These are phyloP conservation scores for Kurtzmaniella quercitrusa DNA, from an alignment of 1,139 yeast species.

Conservation along the genomic window DNA sequence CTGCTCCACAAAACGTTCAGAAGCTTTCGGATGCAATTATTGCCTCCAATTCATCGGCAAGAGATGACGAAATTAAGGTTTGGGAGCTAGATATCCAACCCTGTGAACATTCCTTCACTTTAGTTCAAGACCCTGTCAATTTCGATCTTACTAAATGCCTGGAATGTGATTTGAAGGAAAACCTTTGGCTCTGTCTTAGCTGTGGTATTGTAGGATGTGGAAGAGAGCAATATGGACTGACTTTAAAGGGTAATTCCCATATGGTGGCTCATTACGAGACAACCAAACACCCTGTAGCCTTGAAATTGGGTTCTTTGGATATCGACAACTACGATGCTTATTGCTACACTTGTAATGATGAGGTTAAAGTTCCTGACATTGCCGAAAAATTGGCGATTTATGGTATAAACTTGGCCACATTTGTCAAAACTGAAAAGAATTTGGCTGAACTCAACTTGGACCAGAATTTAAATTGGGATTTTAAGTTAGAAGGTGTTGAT, in stretches of 20 bases:
- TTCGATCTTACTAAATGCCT: slow-evolving; percentile 49
- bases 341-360: slow-evolving; percentile 88
- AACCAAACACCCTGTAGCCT: slow-evolving; percentile 69
- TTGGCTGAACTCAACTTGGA: slow-evolving; percentile 86
- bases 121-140: slow-evolving; percentile 21
- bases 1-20: slow-evolving; percentile 20
- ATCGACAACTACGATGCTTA: slow-evolving; percentile 62
- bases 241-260: slow-evolving; percentile 89
- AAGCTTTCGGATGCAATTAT: slow-evolving; percentile 47
- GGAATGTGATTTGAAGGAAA: slow-evolving; percentile 59
- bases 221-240: slow-evolving; percentile 80
- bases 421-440: slow-evolving; percentile 74
- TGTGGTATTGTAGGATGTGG: slow-evolving; percentile 94
- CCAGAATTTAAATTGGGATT: slow-evolving; percentile 92
- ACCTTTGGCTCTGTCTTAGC: slow-evolving; percentile 85
- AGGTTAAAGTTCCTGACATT: slow-evolving; percentile 68
- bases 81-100: slow-evolving; percentile 89
- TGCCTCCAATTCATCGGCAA: slow-evolving; percentile 59
- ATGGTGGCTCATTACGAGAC: slow-evolving; percentile 66
- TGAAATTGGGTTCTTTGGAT: slow-evolving; percentile 80
- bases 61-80: slow-evolving; percentile 71
- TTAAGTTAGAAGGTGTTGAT: slow-evolving; percentile 67
- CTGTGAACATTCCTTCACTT: slow-evolving; percentile 66
- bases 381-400: slow-evolving; percentile 47
- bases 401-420: slow-evolving; percentile 62